These are phyloP conservation scores for Saccharomycopsis sp. DNA, from an alignment of 805 yeast genomes.

Conservation along the genomic window DNA sequence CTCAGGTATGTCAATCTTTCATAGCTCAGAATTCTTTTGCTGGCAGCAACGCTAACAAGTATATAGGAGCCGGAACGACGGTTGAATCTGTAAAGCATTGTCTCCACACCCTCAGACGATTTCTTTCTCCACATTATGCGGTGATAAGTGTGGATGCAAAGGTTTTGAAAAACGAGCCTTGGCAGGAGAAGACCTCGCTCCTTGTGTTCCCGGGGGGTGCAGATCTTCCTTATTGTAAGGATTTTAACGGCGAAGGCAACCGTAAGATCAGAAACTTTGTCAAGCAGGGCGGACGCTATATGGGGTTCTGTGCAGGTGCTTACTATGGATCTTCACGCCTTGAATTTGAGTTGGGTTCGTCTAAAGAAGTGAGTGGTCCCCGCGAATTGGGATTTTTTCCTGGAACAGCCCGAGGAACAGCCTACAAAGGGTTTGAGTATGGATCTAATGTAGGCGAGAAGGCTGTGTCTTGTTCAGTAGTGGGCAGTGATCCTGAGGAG, in stretches of 20 bases:
- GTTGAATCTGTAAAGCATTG: slow-evolving; percentile 82
- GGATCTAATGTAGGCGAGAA: slow-evolving; percentile 70
- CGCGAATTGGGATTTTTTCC: slow-evolving; percentile 80
- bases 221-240: slow-evolving; percentile 76
- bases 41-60: slow-evolving; percentile 19
- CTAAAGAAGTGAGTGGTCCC: slow-evolving; percentile 76
- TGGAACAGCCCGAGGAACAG: slow-evolving; percentile 78
- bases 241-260: slow-evolving; percentile 66
- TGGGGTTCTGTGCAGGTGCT: slow-evolving; percentile 96
- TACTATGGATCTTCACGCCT: slow-evolving; percentile 70
- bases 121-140: slow-evolving; percentile 83
- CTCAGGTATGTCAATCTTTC: slow-evolving; percentile 33
- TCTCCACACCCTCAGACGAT: slow-evolving; percentile 62
- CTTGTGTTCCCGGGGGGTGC: slow-evolving; percentile 96
- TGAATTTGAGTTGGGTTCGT: slow-evolving; percentile 76
- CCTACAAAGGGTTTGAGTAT: slow-evolving; percentile 73
- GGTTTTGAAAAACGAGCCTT: slow-evolving; percentile 72
- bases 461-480: slow-evolving; percentile 43
- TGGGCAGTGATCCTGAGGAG: slow-evolving; percentile 26
- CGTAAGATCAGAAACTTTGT: slow-evolving; percentile 55
- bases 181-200: slow-evolving; percentile 74
- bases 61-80: slow-evolving; percentile 71
- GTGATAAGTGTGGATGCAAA: slow-evolving; percentile 63
- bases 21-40: slow-evolving; percentile 1
- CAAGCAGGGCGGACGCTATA: slow-evolving; percentile 67